phyloP scores from a whole-genome alignment of 228 moss, liverwort and hornwort species.

The Sphagnum magellanicum region DNA sequence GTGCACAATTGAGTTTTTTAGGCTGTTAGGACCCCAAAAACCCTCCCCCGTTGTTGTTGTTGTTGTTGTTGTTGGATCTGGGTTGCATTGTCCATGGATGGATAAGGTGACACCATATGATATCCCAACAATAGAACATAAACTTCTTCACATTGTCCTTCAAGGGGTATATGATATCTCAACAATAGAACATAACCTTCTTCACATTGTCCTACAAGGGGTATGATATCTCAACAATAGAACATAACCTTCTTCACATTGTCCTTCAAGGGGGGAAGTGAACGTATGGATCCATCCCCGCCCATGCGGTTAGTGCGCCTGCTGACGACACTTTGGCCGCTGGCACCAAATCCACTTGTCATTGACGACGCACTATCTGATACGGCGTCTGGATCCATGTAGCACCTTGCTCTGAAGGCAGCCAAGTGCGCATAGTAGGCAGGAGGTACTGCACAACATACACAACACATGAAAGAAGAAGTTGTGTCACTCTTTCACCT shows the following conservation, averaged over 20 bases:
- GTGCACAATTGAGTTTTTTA: too few relatives aligned
- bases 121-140: constrained; percentile 4
- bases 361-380: constrained; percentile 5
- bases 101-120: too few relatives aligned
- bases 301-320: too few relatives aligned
- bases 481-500: too few relatives aligned
- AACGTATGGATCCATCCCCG: neutral
- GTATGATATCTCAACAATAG: neutral
- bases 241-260: constrained; percentile 11
- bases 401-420: constrained; percentile 45
- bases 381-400: constrained; percentile 46
- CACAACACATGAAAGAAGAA: constrained; percentile 3
- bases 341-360: neutral
- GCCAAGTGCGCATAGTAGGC: constrained; percentile 3
- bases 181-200: constrained; percentile 10
- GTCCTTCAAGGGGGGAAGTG: constrained; percentile 3
- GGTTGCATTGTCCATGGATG: too few relatives aligned
- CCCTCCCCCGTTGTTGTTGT: too few relatives aligned
- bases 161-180: neutral
- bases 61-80: too few relatives aligned
- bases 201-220: constrained; percentile 6
- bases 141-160: constrained; percentile 10
- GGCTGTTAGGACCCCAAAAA: too few relatives aligned
- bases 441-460: neutral
- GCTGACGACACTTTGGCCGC: neutral